These are phyloP conservation scores for Alternaria sp. DNA, from an alignment of 2,329 filamentous ascomycete species.

Conservation along the genomic window DNA sequence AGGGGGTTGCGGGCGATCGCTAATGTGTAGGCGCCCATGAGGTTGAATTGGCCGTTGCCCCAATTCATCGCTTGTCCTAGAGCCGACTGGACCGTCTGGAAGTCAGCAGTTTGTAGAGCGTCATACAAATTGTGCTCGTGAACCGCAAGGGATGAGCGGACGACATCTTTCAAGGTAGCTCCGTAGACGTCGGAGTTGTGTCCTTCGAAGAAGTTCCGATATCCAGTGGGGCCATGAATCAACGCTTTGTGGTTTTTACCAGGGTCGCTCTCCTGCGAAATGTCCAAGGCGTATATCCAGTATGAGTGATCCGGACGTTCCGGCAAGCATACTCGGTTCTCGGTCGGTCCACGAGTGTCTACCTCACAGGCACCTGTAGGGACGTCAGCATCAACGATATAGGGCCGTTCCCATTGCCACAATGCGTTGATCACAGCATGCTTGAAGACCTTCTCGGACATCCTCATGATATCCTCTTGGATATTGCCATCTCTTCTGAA, in stretches of 20 bases:
- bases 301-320: background rate
- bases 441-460: background rate
- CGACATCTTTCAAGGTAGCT: constrained; percentile 23
- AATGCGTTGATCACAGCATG: background rate
- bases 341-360: background rate
- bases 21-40: constrained; percentile 10
- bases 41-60: background rate
- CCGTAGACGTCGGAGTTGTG: constrained; percentile 14
- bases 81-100: background rate
- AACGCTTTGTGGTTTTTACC: background rate
- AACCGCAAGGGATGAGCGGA: constrained; percentile 7
- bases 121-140: background rate
- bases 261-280: background rate
- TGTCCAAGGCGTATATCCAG: background rate
- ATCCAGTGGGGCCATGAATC: constrained; percentile 4
- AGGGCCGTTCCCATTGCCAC: background rate
- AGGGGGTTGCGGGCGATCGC: constrained; percentile 16
- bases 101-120: background rate
- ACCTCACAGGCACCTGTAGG: background rate
- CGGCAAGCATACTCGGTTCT: background rate
- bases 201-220: background rate
- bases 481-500: background rate
- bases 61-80: background rate
- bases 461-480: background rate
- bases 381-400: background rate